phyloP scores from a whole-genome alignment of 306 rosid species.

The Prunus fruticosa region DNA sequence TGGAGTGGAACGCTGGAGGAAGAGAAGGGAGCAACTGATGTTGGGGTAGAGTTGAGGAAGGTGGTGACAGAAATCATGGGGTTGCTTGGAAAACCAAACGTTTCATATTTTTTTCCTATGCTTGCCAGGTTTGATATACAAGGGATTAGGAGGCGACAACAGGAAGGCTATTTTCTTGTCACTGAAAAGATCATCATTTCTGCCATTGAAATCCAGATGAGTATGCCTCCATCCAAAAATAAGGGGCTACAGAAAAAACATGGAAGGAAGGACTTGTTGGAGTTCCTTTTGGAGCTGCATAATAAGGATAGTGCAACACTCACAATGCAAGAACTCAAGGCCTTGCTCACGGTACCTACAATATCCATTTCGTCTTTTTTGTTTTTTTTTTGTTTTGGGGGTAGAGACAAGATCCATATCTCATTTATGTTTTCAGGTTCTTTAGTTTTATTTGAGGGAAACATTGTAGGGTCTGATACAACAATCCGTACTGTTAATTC shows the following conservation, averaged over 20 bases:
- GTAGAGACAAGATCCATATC: too few relatives aligned
- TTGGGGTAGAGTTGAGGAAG: neutral
- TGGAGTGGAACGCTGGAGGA: constrained; percentile 16
- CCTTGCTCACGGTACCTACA: constrained; percentile 24
- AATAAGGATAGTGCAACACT: neutral
- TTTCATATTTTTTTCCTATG: constrained; percentile 30
- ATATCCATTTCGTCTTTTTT: neutral
- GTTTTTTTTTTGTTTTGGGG: too few relatives aligned
- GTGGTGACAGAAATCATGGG: constrained; percentile 2
- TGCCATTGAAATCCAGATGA: constrained; percentile 14
- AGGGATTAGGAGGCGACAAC: constrained; percentile 21
- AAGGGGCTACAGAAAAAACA: neutral
- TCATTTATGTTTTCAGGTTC: too few relatives aligned
- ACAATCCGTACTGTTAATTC: too few relatives aligned
- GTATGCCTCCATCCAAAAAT: neutral
- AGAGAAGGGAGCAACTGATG: neutral
- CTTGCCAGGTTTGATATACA: constrained; percentile 33
- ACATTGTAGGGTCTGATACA: too few relatives aligned
- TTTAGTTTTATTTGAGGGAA: too few relatives aligned
- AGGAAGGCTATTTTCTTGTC: neutral
- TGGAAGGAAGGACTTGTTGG: constrained; percentile 26
- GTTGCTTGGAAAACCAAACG: constrained; percentile 18
- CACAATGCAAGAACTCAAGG: constrained; percentile 27
- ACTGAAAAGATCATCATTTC: constrained; percentile 6
- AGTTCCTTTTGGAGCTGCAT: constrained; percentile 18